Evolutionary conservation across 2,329 filamentous ascomycete species (phyloP), one percentile per base, ranked within the genome.

Genomic region (Tolypocladium cylindrosporum): DNA sequence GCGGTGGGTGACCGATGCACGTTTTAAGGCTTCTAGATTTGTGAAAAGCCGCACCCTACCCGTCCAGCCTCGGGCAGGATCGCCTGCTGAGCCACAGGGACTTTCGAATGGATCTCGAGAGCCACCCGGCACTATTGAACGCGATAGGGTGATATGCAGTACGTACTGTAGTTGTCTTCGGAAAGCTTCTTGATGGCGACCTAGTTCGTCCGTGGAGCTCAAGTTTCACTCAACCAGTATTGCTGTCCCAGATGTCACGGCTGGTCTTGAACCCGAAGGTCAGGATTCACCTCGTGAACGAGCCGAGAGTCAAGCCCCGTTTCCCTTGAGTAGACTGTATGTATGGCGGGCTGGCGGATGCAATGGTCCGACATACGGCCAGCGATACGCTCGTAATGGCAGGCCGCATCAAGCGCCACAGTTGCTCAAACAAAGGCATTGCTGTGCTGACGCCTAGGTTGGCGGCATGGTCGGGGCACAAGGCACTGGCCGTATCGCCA

Each of bases 11-110:
- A 55, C 52, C 48, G 55, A 58, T 58, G 56, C 56, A 60, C 59
- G 53, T 59, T 41, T 59, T 55, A 56, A 61, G 54, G 51, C 60
- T 60, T 60, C 56, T 53, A 56, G 58, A 60, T 58, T 61, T 54
- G 56, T 59, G 57, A 61, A 61, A 60, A 60, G 56, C 56, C 58
- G 60, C 60, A 51, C 31, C 31, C 48, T 36, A 50, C 45, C 34
- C 36, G 48, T 9, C 16, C 24, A 50, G 27, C 45, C 27, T 48
- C 42, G 13, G 31, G 43, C 43, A 14, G 48, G 31, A 51, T 51
- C 11, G 34, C 34, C 39, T 55, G 54, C 39, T 16, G 24, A 36
- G 39, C 27, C 41, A 39, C 55, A 13, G 31, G 19, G 48, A 13
- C 19, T n/a, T 36, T 51, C 16, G 48, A 34, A n/a, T 8, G 31